phyloP scores from a whole-genome alignment of 179 eudicot species.

The Sideroxylon spinosum region DNA sequence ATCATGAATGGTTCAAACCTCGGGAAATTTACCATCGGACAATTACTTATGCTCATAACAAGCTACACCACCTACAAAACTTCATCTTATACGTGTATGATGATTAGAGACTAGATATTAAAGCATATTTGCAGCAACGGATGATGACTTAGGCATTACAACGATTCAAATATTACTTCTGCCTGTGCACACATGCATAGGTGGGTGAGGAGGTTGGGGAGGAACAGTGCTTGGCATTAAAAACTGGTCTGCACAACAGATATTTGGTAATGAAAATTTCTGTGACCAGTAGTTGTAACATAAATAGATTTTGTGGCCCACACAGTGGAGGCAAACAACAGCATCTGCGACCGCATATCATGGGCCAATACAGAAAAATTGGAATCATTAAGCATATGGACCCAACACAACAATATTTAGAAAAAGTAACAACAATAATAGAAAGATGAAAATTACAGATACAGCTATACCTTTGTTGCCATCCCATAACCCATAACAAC shows the following conservation, averaged over 20 bases:
- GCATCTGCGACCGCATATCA: slow-evolving; percentile 14
- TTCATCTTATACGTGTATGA: background rate
- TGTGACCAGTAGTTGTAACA: background rate
- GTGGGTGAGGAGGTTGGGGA: background rate
- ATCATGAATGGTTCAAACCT: too few species aligned
- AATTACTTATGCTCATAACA: background rate
- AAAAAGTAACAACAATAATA: background rate
- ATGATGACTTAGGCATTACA: background rate
- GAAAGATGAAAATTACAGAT: slow-evolving; percentile 6
- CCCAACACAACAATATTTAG: slow-evolving; percentile 9
- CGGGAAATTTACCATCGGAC: background rate
- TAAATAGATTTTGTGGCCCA: background rate
- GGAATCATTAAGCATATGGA: slow-evolving; percentile 25
- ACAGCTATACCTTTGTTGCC: background rate
- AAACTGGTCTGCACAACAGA: slow-evolving; percentile 23
- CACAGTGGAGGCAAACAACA: background rate
- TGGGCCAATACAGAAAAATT: slow-evolving; percentile 23
- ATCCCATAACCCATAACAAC: background rate
- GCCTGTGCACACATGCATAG: background rate
- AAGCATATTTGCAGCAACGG: background rate
- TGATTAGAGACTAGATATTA: background rate
- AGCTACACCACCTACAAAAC: background rate
- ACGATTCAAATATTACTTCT: too few species aligned
- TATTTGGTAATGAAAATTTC: slow-evolving; percentile 10
- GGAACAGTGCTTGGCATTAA: background rate